Evolutionary conservation across 2,329 filamentous ascomycete genomes (phyloP), one percentile per base, ranked within the genome.

Genomic region (Eutypa lata): DNA sequence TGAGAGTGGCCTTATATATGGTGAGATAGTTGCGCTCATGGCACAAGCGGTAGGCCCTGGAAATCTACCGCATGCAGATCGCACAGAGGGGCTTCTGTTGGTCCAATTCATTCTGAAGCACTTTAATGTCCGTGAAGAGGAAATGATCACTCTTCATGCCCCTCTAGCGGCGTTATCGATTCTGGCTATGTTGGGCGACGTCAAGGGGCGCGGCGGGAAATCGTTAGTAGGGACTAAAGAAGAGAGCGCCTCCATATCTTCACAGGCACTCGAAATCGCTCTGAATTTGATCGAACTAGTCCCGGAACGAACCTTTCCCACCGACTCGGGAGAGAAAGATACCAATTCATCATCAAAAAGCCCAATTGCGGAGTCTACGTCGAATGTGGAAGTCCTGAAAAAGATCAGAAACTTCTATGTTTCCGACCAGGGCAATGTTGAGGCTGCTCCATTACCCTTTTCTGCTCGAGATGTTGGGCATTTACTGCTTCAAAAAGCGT

Each of bases 111-210:
- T 97, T 51, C 74, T 97, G 57, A 74, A 82, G 5, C 88, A 93
- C 61, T 99, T 99, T 77, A 97, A 97, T 68, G 82, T 97, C 48
- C 84, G 87, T 50, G 94, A 99, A 71, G 94, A 97, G 69, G 95
- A 99, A 66, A 97, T 99, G 93, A 72, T 96, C 16, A 83, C 89
- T 2, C 75, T 90, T 21, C 93, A 97, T 71, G 88, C 92, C 28
- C 93, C 93, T 33, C 72, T 95, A 26, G 80, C 88, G 50, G 80
- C 85, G 2, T 71, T 95, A n/a, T 83, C 86, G 3, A 75, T 88
- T 24, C 71, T 79, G 31, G 75, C 73, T 59, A 87, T 82, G 82
- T 71, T 87, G 42, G 74, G 85, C 63, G 76, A 87, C 52, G 70
- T 74, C 2, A 76, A 72, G 53, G 72, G 72, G 54, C 68, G 68